phyloP scores from a whole-genome alignment of 1,139 yeast genomes.

The Saccharomyces hybrid region DNA sequence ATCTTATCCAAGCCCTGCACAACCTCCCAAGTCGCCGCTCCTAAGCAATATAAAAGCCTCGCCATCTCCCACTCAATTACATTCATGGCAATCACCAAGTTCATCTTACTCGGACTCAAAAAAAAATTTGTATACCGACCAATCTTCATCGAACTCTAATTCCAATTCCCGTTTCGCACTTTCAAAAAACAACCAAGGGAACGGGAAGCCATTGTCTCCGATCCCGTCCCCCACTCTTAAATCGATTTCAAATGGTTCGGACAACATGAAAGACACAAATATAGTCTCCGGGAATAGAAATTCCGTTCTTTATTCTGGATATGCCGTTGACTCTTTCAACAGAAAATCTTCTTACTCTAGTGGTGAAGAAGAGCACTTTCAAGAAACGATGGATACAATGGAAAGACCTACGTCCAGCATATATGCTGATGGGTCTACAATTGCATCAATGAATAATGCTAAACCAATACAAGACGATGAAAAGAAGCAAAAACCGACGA shows the following conservation, averaged over 20 bases:
- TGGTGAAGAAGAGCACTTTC: conserved; percentile 5
- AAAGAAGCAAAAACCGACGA: background rate
- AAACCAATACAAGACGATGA: background rate
- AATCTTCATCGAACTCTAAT: background rate
- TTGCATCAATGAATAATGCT: background rate
- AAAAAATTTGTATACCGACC: background rate
- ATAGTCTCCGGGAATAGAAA: background rate
- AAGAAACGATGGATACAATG: background rate
- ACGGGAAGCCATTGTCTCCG: background rate
- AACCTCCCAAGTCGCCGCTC: conserved; percentile 31
- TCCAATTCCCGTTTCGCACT: background rate
- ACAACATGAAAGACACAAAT: background rate
- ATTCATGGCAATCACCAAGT: conserved; percentile 18
- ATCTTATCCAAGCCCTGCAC: conserved; percentile 40
- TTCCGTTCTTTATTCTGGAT: background rate
- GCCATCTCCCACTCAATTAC: conserved; percentile 6
- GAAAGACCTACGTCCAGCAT: conserved; percentile 8
- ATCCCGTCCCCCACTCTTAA: background rate
- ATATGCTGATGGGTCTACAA: background rate
- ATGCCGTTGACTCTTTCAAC: background rate
- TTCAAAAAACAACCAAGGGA: background rate
- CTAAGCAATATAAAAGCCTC: conserved; percentile 4
- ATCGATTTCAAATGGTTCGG: background rate
- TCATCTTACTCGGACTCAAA: conserved; percentile 18
- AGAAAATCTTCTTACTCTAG: background rate